Conservation (phyloP, 176 grass and related monocot species). For the Triticum dicoccoides region DNA sequence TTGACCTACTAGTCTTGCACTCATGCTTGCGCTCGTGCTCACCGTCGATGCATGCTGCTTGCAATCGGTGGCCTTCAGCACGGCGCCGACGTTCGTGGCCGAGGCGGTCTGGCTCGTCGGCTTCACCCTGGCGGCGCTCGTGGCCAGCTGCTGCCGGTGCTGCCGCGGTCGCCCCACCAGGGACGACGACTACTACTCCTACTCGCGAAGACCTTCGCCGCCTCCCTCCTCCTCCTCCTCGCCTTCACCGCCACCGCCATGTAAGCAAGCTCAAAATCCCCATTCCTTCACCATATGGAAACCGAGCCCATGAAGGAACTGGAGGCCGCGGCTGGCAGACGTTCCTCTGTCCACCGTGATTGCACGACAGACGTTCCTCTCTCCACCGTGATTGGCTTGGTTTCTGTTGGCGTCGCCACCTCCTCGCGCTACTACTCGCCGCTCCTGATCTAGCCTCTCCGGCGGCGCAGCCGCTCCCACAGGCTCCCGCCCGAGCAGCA, state of each 20-base stretch:
- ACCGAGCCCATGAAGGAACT: no score
- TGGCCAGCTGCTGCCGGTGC: conserved; percentile 43
- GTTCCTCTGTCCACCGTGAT: no score
- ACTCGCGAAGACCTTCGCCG: conserved; percentile 39
- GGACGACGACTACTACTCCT: conserved; percentile 21
- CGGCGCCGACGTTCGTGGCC: conserved; percentile 55
- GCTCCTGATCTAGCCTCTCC: neutral
- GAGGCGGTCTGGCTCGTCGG: conserved; percentile 51
- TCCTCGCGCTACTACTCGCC: conserved; percentile 30
- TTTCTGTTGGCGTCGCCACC: neutral
- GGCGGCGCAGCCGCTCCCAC: neutral
- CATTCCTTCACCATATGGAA: no score
- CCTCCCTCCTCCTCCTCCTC: conserved; percentile 45
- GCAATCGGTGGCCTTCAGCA: conserved; percentile 80
- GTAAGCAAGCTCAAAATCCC: conserved; percentile 14
- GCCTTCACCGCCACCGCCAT: conserved; percentile 40
- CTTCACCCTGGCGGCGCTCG: conserved; percentile 40
- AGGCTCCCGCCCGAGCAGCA: conserved; percentile 28
- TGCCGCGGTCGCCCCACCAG: conserved; percentile 15
- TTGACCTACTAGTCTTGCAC: neutral
- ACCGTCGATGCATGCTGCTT: neutral
- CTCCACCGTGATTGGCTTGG: no score
- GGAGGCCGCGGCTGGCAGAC: no score
- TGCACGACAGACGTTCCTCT: no score
- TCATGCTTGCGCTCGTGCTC: neutral